A percentile compares a stretch with the other conserved stretches of the same genome.
Conservation (phyloP, 495 filamentous ascomycete genomes). For the Penicillium flavigenum region DNA sequence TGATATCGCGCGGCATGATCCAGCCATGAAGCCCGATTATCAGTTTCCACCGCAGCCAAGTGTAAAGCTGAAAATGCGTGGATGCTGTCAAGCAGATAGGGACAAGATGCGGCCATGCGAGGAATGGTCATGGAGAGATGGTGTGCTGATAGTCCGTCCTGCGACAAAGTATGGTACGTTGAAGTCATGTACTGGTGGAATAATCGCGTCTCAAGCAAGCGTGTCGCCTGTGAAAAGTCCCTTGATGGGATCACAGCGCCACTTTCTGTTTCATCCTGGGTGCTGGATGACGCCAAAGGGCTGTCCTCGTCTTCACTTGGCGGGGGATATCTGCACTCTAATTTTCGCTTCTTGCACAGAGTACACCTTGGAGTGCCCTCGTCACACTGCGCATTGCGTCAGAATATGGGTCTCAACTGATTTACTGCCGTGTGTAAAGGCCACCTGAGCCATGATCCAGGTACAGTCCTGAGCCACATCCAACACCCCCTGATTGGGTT, state of each 20-base stretch:
- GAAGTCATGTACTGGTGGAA: conserved; percentile 42
- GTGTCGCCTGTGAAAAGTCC: conserved; percentile 21
- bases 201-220: conserved; percentile 42
- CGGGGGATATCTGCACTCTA: conserved; percentile 39
- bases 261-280: conserved; percentile 25
- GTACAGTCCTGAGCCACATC: background rate
- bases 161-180: conserved; percentile 33
- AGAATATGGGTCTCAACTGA: background rate
- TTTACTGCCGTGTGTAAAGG: background rate
- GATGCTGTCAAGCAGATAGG: conserved; percentile 48
- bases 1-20: conserved; percentile 40
- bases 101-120: conserved; percentile 42
- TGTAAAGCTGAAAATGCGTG: conserved; percentile 50
- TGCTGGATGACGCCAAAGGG: conserved; percentile 23
- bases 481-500: background rate
- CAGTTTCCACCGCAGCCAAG: conserved; percentile 37
- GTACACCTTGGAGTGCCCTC: conserved; percentile 37
- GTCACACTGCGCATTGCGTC: conserved; percentile 33
- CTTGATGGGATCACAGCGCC: conserved; percentile 13
- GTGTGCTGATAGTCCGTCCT: conserved; percentile 29
- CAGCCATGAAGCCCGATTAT: conserved; percentile 33
- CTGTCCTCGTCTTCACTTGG: conserved; percentile 30
- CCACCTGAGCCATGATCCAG: background rate
- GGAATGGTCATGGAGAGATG: conserved; percentile 47
- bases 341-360: conserved; percentile 37